Conservation (phyloP, 73 alveolate genomes). For the Tetrahymena malaccensis region DNA sequence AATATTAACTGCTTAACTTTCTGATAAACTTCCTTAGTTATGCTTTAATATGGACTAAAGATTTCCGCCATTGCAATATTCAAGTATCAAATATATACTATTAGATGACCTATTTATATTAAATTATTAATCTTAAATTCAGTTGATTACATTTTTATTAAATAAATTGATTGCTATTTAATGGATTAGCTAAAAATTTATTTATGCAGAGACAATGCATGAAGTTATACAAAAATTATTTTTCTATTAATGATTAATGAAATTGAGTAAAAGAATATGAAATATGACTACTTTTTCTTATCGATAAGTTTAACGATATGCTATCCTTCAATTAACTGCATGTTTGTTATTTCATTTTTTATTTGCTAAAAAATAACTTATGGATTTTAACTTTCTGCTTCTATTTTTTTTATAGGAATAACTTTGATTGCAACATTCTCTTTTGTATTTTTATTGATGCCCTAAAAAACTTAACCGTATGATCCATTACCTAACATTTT, state of each 20-base stretch:
- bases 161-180: background rate
- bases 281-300: background rate
- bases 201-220: background rate
- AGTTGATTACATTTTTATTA: background rate
- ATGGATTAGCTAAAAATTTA: no score
- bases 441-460: background rate
- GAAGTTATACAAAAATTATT: no score
- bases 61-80: background rate
- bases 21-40: background rate
- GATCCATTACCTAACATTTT: background rate
- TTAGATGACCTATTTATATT: background rate
- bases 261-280: background rate
- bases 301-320: background rate
- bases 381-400: background rate
- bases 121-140: background rate
- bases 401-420: background rate
- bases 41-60: background rate
- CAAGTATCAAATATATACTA: background rate
- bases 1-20: background rate
- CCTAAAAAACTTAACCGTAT: background rate
- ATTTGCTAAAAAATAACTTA: background rate
- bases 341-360: background rate
- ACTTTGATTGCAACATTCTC: background rate
- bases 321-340: background rate
- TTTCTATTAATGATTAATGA: background rate